Base-by-base conservation (phyloP, 495 filamentous ascomycete genomes). In the Cryomyces antarcticus region DNA sequence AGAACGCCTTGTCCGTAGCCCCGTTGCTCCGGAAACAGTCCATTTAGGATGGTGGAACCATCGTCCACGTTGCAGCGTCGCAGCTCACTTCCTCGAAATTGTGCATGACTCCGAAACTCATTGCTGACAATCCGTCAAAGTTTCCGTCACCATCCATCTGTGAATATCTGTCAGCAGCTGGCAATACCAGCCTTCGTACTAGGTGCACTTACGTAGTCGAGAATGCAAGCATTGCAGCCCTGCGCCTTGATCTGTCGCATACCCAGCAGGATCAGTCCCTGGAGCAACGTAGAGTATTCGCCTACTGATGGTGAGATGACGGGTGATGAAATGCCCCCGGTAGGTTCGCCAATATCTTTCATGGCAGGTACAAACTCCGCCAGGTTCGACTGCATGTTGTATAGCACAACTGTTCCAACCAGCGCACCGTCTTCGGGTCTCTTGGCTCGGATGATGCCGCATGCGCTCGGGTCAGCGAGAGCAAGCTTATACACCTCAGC, bases 371-470 rank as follows among this genome's bases (percentile, higher is more conserved):
- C 71, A 53, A 73, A 78, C 17, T 72, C 72, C 4, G 80, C 73
- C 34, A 92, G 60, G 9, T 54, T 58, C 7, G 80, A 79, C 37
- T 72, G 71, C 28, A 68, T 68, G 50, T 76, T 79, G 56, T 83
- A 87, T 13, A 92, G 69, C 41, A 93, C 78, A 11, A 93, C 74
- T n/a, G 80, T 85, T 5, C 83, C 85, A 29, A 93, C 54, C 11
- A 93, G 59, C 28, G 64, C 67, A 9, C 72, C 75, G 47, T 82
- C 80, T 35, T 68, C 62, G 0, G 71, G 70, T 41, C 72, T 68
- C 57, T 80, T 86, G 5, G 85, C 85, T 30, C 84, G 70, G 45
- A 93, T 84, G 43, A 93, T 77, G 37, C 82, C 82, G 49, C 82
- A 88, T 13, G 71, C 65, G 36, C 75, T 72, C 13, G 71, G 67